These are phyloP conservation scores for Amaranthus palmeri DNA, from an alignment of 148 eudicot species.

Conservation along the genomic window DNA sequence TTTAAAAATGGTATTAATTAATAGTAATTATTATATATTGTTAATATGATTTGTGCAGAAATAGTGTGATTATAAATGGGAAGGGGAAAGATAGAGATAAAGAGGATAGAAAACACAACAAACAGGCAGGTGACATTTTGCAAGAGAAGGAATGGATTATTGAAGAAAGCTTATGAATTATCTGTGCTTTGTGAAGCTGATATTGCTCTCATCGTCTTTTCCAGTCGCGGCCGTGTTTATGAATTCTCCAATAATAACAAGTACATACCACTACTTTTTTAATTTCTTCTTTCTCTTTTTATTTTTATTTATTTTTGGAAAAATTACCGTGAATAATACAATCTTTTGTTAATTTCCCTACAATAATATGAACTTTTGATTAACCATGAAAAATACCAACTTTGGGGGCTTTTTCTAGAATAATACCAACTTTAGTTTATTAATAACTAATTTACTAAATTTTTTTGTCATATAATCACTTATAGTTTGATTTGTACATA, in stretches of 20 bases:
- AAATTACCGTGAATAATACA: too few species aligned
- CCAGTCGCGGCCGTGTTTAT: slow-evolving; percentile 29
- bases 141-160: slow-evolving; percentile 30
- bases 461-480: too few species aligned
- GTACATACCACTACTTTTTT: not conserved
- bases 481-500: too few species aligned
- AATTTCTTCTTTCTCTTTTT: too few species aligned
- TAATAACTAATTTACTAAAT: too few species aligned
- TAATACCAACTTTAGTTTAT: too few species aligned
- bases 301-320: too few species aligned
- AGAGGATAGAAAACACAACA: slow-evolving; percentile 32
- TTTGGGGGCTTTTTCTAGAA: too few species aligned
- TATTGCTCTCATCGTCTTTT: slow-evolving; percentile 31
- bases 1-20: not conserved
- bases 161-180: slow-evolving; percentile 33
- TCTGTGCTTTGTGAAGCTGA: slow-evolving; percentile 30
- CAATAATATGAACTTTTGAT: too few species aligned
- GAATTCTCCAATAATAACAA: slow-evolving; percentile 17
- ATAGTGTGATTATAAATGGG: slow-evolving; percentile 12
- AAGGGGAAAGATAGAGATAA: slow-evolving; percentile 30
- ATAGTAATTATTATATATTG: not conserved
- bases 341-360: too few species aligned
- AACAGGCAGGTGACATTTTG: slow-evolving; percentile 32
- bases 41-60: not conserved
- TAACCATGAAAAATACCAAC: too few species aligned